Evolutionary conservation across 768 basidiomycete genomes (phyloP), one percentile per base, ranked within the genome.

Genomic region (Postia placenta): DNA sequence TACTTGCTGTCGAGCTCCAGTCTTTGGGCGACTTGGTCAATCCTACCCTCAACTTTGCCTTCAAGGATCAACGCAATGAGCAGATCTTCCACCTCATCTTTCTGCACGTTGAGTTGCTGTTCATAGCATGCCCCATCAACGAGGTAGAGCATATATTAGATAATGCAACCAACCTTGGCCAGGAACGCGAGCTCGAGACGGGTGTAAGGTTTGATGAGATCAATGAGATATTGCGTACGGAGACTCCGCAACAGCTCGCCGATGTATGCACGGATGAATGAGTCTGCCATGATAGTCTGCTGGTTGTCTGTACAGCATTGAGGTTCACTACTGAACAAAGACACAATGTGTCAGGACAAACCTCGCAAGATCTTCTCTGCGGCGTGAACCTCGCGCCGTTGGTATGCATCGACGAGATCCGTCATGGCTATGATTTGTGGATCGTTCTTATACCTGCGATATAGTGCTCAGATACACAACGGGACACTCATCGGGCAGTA

Each of bases 371-470:
- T 96, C 72, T 85, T 94, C 70, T 99, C 95, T 0, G 96, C 96
- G n/a, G 87, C 78, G 65, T 97, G 94, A 1, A 98, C 95, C 61
- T 98, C 94, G 50, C 94, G 81, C 37, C 89, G 79, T 61, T 98
- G 95, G 67, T 99, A 99, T 0, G 96, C 96, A 54, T 91, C 86
- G 14, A 99, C 96, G 22, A 99, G 76, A 59, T 90, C 89, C 1
- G 95, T 98, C 95, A 99, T 97, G 5, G 96, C 96, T 48, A 85
- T 91, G 64, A 99, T 98, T 66, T 99, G 88, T 9, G 92, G 83
- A 60, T 98, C 91, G 46, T 80, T 90, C 74, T 97, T 97, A 69
- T 96, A 95, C 49, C 91, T 92, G 55, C 28, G 45, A 5, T 33
- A 43, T 11, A 17, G 11, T n/a, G 11, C n/a, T 45, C 6, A 20